Evolutionary conservation across 108 stramenopile species (phyloP), one percentile per base, ranked within the genome.

Genomic region (Cylindrotheca closterium): DNA sequence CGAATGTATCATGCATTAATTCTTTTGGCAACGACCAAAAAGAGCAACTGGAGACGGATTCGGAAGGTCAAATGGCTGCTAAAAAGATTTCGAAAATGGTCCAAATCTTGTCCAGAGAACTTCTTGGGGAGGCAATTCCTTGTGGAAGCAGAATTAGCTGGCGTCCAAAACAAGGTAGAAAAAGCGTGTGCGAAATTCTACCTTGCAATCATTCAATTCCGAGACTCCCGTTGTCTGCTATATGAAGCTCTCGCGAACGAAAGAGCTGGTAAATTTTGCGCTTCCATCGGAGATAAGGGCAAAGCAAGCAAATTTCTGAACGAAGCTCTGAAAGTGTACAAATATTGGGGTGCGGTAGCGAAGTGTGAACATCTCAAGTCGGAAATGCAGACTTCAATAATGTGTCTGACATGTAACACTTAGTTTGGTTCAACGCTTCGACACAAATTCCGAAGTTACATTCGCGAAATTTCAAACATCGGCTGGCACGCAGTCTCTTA

Each of bases 221-320:
- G 47, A 19, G 63, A 76, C 1, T 70, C 21, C 54, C 66, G 55
- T 76, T 73, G 50, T 31, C 49, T 64, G 60, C 77, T 51, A 68
- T 5, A 80, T 31, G 63, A 80, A 42, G 79, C 75, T 15, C 49
- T 80, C 18, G 79, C 79, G 22, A 37, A 74, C 28, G 79, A 80
- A 52, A 60, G 68, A 58, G 30, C 57, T 25, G 75, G 72, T 22
- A 68, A 30, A n/a, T 56, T 15, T 19, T 24, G 23, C 29, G 26
- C 23, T 8, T 17, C 15, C 29, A 59, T 27, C 51, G 48, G 37
- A 60, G 67, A 37, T 37, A 54, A 0, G 48, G 55, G 25, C 53
- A 66, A 18, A 51, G 30, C 50, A 30, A 49, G 28, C 51, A 63
- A 22, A 52, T 42, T 27, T 46, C 65, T 79, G 30, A 45, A 54